Evolutionary conservation across 139 green algal species (phyloP), one percentile per base, ranked within the genome.

Genomic region (Gonium pectorale): DNA sequence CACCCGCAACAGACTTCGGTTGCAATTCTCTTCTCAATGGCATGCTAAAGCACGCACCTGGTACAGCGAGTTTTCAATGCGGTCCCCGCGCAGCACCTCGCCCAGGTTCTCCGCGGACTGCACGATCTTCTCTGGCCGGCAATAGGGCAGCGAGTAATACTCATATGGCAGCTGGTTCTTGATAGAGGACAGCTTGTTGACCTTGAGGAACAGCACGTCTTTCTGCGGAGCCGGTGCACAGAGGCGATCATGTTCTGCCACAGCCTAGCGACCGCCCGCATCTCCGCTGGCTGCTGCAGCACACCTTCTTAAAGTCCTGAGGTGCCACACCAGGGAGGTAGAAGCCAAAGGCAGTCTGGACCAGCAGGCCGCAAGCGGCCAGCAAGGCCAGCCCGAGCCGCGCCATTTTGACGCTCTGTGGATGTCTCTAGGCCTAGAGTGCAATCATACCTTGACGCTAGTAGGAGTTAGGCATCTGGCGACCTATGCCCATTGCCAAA

Each of bases 141-240:
- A 99, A 90, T 98, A 99, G 13, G 97, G 97, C 67, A 99, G 90
- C 2, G 90, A 95, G 89, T 99, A 99, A 89, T 99, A 99, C 81
- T 99, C 95, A 80, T 98, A 99, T 0, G 98, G 98, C 54, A 99
- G 89, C 89, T 98, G 83, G 41, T 86, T 98, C 89, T 96, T 99
- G 38, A 94, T 96, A 2, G 93, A 98, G 24, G 92, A 96, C 41
- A 99, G 84, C 87, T 99, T 99, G 93, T 99, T 99, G 27, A 99
- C 91, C 75, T 99, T 99, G 54, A 99, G 86, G 59, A 79, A 90
- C 11, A 98, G 89, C 19, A 91, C 75, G 88, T 99, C 97, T 62
- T 94, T 94, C 94, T 98, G 72, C 63, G 72, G n/a, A 40, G 35
- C 41, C 51, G 15, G 21, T 71, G 41, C 40, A 17, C 41, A 77